Evolutionary conservation across 768 basidiomycete species (phyloP).

Genomic region (Mycena chlorophos): DNA sequence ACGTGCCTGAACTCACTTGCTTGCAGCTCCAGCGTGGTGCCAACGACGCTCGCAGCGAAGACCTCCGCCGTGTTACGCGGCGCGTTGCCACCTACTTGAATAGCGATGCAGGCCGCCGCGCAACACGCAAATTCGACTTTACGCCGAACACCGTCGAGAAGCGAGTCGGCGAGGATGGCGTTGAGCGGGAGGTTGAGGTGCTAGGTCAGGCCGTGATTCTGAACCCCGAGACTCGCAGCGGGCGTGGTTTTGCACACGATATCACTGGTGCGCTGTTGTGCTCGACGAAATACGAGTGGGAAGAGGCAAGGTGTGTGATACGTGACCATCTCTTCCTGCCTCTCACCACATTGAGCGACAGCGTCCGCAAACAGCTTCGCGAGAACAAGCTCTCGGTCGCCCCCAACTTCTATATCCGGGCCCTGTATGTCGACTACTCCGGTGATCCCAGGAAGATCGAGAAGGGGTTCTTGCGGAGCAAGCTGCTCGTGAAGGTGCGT

Average conservation of each 20-base stretch:
- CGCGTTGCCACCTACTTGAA: no score
- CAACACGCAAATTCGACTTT: no score
- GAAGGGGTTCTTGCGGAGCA: conserved; percentile 6
- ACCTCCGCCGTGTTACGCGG: no score
- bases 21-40: no score
- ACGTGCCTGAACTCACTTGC: no score
- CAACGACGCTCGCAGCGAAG: no score
- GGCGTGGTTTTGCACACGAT: conserved; percentile 5
- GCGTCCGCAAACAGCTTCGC: not conserved
- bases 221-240: not conserved
- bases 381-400: not conserved
- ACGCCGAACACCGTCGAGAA: no score
- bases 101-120: no score
- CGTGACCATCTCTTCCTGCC: not conserved
- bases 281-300: not conserved
- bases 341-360: not conserved
- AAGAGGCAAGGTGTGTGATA: not conserved
- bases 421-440: conserved; percentile 3
- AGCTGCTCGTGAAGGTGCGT: conserved; percentile 6
- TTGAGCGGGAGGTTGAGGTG: no score
- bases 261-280: not conserved
- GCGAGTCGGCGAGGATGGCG: no score
- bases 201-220: no score
- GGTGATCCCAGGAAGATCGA: conserved; percentile 2
- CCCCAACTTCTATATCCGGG: conserved; percentile 1